Evolutionary conservation across 1,284 basidiomycete genomes (phyloP), one percentile per base, ranked within the genome.

Genomic region (Stereum hirsutum): DNA sequence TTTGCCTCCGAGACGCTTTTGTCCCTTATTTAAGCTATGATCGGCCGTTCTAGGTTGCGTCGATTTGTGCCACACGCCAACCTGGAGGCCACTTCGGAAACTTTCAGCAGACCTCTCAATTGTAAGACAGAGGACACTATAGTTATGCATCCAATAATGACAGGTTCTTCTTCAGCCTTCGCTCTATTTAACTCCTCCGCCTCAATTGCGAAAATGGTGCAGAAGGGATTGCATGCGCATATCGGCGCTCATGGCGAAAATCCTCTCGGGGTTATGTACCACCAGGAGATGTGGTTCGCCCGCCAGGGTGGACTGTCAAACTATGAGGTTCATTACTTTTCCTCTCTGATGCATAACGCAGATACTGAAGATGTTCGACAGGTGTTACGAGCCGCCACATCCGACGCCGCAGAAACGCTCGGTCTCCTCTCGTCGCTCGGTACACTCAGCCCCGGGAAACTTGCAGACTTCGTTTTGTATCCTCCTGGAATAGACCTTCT

Each of bases 221-320:
- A 69, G 19, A 72, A 59, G 54, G 82, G 72, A n/a, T 56, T 83
- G 17, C 65, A 68, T 21, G 67, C 76, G 1, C 75, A 81, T 49
- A 80, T 86, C 46, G 82, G 82, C 23, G 82, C 82, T 0, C 82
- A 86, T 50, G 82, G 82, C n/a, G 83, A 86, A 57, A 70, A 75
- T 2, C 82, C 83, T 0, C 58, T 83, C 11, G 82, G 82, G 1
- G 53, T 78, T n/a, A 83, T 81, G 60, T 86, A 85, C 52, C 83
- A 86, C 48, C 71, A 74, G 17, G 82, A 86, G 54, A 78, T 85
- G 72, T 68, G 63, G 45, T 82, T 82, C 56, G 66, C 78, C 12
- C 62, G 65, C 40, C 62, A 67, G 14, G 83, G 82, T 14, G 83
- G 82, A 2, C 52, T 60, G 42, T 62, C 56, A 2, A 72, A 69